Evolutionary conservation across 805 yeast species (phyloP).

Genomic region (Teunomyces cretensis): DNA sequence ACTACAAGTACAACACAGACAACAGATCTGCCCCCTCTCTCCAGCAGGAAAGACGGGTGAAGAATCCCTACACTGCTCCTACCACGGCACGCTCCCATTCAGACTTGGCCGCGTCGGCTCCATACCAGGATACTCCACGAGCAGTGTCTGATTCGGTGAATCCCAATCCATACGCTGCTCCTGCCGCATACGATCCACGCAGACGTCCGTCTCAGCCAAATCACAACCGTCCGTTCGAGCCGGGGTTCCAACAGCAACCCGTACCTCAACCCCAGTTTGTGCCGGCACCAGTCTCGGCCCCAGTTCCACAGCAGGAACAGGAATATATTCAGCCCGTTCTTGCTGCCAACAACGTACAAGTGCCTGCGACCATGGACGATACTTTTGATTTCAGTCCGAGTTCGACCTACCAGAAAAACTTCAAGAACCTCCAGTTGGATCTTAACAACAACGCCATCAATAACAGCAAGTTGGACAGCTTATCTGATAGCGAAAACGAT

Average conservation of each 20-base stretch:
- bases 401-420: conserved; percentile 15
- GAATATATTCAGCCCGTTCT: neutral
- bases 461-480: conserved; percentile 1
- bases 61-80: neutral
- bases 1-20: conserved; percentile 1
- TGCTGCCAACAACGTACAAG: neutral
- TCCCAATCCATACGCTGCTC: neutral
- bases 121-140: neutral
- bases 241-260: neutral
- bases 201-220: neutral
- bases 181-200: neutral
- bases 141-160: neutral
- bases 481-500: conserved; percentile 9
- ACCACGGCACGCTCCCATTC: neutral
- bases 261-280: neutral
- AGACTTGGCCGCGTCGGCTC: neutral
- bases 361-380: conserved; percentile 4
- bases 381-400: conserved; percentile 17
- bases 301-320: neutral
- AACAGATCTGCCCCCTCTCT: conserved; percentile 9
- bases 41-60: conserved; percentile 3
- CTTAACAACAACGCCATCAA: neutral
- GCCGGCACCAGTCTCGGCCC: neutral
- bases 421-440: conserved; percentile 23
- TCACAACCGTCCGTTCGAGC: neutral